Percentiles rank a stretch among this genome's conserved stretches.
These are phyloP conservation scores for Chytriomyces confervae DNA, from an alignment of 192 early-diverging fungal genomes.

Conservation along the genomic window DNA sequence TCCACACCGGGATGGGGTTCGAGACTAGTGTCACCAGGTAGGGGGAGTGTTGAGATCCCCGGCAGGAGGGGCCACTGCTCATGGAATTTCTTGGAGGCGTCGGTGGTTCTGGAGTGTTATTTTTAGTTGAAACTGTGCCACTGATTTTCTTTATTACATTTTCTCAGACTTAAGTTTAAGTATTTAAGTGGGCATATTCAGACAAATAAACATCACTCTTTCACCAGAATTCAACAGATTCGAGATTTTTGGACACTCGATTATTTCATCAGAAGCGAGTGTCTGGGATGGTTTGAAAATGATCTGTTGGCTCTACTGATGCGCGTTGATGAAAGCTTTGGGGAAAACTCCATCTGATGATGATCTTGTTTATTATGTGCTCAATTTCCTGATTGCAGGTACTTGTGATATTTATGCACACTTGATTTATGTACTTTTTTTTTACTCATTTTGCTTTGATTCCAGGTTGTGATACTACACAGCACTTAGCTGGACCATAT, in stretches of 20 bases:
- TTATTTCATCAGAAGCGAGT: constrained; percentile 32
- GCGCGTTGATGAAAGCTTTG: constrained; percentile 34
- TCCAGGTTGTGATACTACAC: constrained; percentile 60
- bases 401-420: not conserved
- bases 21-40: too few species aligned
- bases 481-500: constrained; percentile 61
- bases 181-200: too few species aligned
- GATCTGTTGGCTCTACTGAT: constrained; percentile 47
- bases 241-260: constrained; percentile 30
- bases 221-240: too few species aligned
- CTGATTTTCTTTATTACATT: too few species aligned
- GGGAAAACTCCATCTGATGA: constrained; percentile 38
- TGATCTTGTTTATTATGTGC: constrained; percentile 40
- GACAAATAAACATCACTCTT: too few species aligned
- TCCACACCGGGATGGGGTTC: too few species aligned
- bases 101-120: too few species aligned
- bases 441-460: not conserved
- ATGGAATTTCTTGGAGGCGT: too few species aligned
- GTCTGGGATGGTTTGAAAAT: not conserved
- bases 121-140: too few species aligned
- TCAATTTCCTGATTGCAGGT: constrained; percentile 54
- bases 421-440: not conserved
- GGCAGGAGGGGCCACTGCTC: too few species aligned
- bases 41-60: too few species aligned
- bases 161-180: too few species aligned